Evolutionary conservation across 192 early-diverging fungal species (phyloP), one percentile per base, ranked within the genome.

Genomic region (Coemansia sp.): DNA sequence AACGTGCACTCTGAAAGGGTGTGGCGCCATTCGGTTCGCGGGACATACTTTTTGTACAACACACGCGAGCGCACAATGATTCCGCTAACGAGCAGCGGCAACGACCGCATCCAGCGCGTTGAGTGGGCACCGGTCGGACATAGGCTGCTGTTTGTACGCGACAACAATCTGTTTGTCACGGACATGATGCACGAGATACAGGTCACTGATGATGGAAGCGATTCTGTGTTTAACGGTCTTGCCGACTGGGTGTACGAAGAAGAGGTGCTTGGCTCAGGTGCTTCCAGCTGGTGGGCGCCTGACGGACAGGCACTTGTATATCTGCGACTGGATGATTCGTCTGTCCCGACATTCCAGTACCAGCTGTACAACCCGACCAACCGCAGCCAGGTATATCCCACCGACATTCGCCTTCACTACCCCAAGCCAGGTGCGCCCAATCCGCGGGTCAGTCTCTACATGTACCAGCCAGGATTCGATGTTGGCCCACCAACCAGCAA

Each of bases 161-260:
- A 91, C 67, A 96, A 97, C 69, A 85, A 98, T 61, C 33, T 98
- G 9, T 91, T 87, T 69, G 80, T 95, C 17, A 89, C 86, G 3
- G 86, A 93, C 61, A 69, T 89, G 61, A 38, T 37, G 49, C 69
- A 79, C 14, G 87, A 92, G 53, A 82, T 83, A 42, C 86, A 85
- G 41, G 78, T 97, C 27, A 98, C 96, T 2, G 83, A 77, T 47
- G 94, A 96, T 67, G 93, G 94, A 13, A 86, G 87, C 22, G 74
- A 73, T 27, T 82, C 77, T 22, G 82, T 96, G 18, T 89, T 95
- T 60, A 97, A 97, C 64, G 96, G 94, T 8, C 81, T 96, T 8
- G 86, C 93, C n/a, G 96, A 98, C 72, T 98, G 96, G 96, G 94
- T 96, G 0, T 98, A 98, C 57, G 94, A 97, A 70, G 96, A 98